Base-by-base conservation (phyloP, 176 grass and related monocot species). In the Luzula sylvatica region DNA sequence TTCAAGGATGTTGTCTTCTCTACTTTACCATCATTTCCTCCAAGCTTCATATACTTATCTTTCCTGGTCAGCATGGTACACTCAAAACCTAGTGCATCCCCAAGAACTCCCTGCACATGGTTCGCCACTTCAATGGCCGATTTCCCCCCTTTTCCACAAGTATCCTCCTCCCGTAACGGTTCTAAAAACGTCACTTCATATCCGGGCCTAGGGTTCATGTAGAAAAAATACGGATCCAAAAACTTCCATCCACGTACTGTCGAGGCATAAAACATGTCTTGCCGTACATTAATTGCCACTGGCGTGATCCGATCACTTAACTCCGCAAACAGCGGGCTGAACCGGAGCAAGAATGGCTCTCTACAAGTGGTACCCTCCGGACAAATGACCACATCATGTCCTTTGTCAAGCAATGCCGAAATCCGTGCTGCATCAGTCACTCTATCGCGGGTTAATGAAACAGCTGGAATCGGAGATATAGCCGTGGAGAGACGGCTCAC, bases 291-390 rank as follows among this genome's bases (percentile, higher is more conserved):
- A 50, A 94, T 1, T 0, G 87, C 87, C 43, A 94, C 82, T 5
- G 87, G 87, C 22, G 87, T 72, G 44, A 94, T 79, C 50, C 82
- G 20, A 52, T 83, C 78, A 8, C 62, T 80, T 11, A 87, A 75
- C 82, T 94, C 87, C 0, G 87, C 74, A 39, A 94, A 87, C 38
- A 87, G 75, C 35, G 78, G 57, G 23, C 74, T 76, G 74, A 94
- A 94, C 3, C 78, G 62, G 2, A 94, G 87, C 64, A 94, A 62
- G 57, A 63, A 70, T 2, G 78, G 78, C 65, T 94, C 87, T 26
- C 87, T 52, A 69, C 87, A 87, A 8, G 87, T 94, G 15, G 87
- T 94, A n/a, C 87, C 87, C 78, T 94, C 87, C 2, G 87, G 87
- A 38, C 78, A 94, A 25, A 94, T 65, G 27, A 94, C 78, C 9